These are phyloP conservation scores for Vaccinium corymbosum DNA, from an alignment of 148 eudicot species.

Conservation along the genomic window DNA sequence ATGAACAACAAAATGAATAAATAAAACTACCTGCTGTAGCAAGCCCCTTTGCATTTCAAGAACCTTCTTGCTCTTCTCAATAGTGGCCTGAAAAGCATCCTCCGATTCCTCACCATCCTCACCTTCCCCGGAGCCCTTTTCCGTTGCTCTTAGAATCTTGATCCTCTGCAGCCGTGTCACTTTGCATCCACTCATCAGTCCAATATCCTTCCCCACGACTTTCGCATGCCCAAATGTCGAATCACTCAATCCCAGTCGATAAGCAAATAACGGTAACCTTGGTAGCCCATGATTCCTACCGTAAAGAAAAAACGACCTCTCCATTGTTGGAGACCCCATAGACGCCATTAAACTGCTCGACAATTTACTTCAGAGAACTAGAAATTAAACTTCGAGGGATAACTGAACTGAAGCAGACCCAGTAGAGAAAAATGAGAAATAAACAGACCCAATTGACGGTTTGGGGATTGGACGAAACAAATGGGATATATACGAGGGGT, in stretches of 20 bases:
- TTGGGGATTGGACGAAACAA: background rate
- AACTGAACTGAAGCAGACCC: constrained; percentile 5
- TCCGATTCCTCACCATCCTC: constrained; percentile 37
- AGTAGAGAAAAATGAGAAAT: constrained; percentile 4
- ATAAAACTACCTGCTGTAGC: constrained; percentile 53
- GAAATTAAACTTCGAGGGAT: background rate
- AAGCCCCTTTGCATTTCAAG: constrained; percentile 65
- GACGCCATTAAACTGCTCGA: constrained; percentile 62
- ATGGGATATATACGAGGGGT: background rate
- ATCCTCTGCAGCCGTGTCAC: constrained; percentile 24
- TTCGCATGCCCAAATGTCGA: constrained; percentile 21
- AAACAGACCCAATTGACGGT: constrained; percentile 10
- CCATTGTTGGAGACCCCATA: constrained; percentile 47
- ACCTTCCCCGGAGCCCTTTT: constrained; percentile 32
- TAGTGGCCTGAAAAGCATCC: constrained; percentile 70
- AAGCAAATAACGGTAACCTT: constrained; percentile 31
- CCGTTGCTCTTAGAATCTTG: constrained; percentile 35
- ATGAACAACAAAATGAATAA: background rate
- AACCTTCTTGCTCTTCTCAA: constrained; percentile 80
- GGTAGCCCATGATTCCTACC: constrained; percentile 21
- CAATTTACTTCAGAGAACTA: constrained; percentile 38
- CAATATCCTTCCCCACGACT: constrained; percentile 23
- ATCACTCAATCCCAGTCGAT: constrained; percentile 23
- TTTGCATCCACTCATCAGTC: constrained; percentile 26
- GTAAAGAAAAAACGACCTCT: constrained; percentile 36